Evolutionary conservation across 345 rosid species (phyloP).

Genomic region (Populus deltoides): DNA sequence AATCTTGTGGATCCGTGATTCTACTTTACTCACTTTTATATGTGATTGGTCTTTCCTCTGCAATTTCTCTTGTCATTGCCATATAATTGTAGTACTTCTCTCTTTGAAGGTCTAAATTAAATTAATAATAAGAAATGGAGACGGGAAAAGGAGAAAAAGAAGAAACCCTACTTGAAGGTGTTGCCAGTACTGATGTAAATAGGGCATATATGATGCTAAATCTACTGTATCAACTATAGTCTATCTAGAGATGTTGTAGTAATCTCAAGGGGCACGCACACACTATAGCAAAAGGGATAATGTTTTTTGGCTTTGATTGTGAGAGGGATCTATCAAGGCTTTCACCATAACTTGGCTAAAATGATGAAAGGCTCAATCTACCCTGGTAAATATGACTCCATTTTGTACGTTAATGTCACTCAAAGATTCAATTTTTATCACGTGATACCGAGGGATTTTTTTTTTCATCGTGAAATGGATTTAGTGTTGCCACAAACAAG

Average conservation of each 20-base stretch:
- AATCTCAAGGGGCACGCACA: background rate
- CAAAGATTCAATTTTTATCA: too few species aligned
- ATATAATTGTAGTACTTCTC: background rate
- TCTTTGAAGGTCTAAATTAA: background rate
- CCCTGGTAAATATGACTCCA: too few species aligned
- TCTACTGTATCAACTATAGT: background rate
- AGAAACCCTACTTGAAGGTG: background rate
- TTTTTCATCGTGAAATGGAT: too few species aligned
- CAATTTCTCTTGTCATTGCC: background rate
- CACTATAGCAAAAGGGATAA: background rate
- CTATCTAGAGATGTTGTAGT: background rate
- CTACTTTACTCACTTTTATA: constrained; percentile 28
- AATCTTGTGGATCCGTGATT: constrained; percentile 32
- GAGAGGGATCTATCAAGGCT: background rate
- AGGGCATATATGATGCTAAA: background rate
- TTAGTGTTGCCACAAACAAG: too few species aligned
- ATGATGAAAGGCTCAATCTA: background rate
- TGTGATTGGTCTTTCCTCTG: constrained; percentile 27
- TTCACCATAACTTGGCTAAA: background rate
- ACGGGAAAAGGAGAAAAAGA: background rate
- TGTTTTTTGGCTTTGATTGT: background rate
- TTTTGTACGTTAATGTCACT: too few species aligned
- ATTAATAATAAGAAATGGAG: background rate
- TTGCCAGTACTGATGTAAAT: background rate
- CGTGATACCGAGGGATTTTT: too few species aligned